Base-by-base conservation (phyloP, 164 flowering plant species). In the Dillenia suffruticosa region DNA sequence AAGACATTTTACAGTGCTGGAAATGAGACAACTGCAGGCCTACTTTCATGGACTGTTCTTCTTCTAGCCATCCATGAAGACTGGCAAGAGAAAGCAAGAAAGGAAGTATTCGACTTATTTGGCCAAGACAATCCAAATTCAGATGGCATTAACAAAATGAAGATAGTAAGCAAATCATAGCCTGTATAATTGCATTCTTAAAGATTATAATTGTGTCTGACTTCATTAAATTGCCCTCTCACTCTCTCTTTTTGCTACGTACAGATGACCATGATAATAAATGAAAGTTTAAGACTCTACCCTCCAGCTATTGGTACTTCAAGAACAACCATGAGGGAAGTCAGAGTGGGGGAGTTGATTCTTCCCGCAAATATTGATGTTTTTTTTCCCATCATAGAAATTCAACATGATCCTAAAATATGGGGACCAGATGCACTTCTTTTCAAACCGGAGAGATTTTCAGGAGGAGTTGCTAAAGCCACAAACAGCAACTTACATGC, bases 1-100 rank as follows among this genome's bases (percentile, higher is more conserved):
- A 80, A 80, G 65, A 46, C 67, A 15, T 82, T 84, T 64, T 78
- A 80, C 70, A 63, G 80, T 44, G 84, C 83, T n/a, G 82, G 82
- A 40, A 73, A 77, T 51, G 86, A 80, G 40, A 82, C 84, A 40
- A 80, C 84, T 12, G 56, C 82, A 7, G 64, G 49, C 43, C 66
- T 51, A 74, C 54, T 83, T 32, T 70, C 78, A 32, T 83, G 88
- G 90, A 69, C 83, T 3, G 61, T 78, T 55, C 45, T 82, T 14
- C 43, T 72, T 13, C 64, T 86, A 49, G 52, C 75, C 12, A 69
- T 79, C 73, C 79, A 85, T 51, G 78, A 63, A 2, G 59, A 59
- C 32, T 81, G 85, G 88, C 83, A 79, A 65, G 72, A 64, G 13
- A 73, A 67, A 58, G 84, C 84, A 6, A 83, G 88, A 53, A 71